Evolutionary conservation across 345 rosid genomes (phyloP), one percentile per base, ranked within the genome.

Genomic region (Erucastrum elatum): DNA sequence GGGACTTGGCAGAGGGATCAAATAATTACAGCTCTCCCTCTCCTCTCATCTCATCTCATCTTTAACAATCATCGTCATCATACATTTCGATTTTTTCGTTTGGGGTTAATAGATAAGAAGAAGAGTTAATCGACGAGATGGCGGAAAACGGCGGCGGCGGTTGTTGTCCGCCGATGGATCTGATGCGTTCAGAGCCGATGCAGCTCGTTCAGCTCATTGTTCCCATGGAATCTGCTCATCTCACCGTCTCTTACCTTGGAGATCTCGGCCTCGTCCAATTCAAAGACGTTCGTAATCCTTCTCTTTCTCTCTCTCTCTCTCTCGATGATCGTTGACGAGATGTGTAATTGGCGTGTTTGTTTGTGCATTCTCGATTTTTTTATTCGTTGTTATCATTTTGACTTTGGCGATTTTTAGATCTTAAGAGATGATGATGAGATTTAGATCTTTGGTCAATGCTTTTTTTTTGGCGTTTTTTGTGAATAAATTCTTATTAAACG

Each of bases 131-230:
- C 17, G 70, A 10, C 76, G 15, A 70, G 69, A 92, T 93, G 88
- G 94, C 66, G 75, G 92, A 85, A 79, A 77, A 27, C 8, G 75
- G 72, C 13, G 77, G 56, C 17, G 58, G 58, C 78, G 92, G 95
- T 53, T 92, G 97, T 82, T 87, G 88, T 71, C 97, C 96, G 79
- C 87, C 91, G 88, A 93, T 95, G 95, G 99, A 92, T 89, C 94
- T 95, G 73, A 77, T 95, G 77, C 84, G 96, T 68, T 95, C 98
- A 12, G 99, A 95, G 86, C 64, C 93, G 80, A 93, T 93, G 99
- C 99, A 95, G 41, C 87, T 95, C 84, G 92, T 91, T 25, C 99
- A 91, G 77, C 84, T 93, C 86, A 91, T 91, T 81, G 86, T 95
- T 79, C 99, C 99, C 1, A 87, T 93, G 75, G 97, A 93, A 83